These are phyloP conservation scores for Xylariomycetidae sp. DNA, from an alignment of 2,329 filamentous ascomycete genomes.

Conservation along the genomic window DNA sequence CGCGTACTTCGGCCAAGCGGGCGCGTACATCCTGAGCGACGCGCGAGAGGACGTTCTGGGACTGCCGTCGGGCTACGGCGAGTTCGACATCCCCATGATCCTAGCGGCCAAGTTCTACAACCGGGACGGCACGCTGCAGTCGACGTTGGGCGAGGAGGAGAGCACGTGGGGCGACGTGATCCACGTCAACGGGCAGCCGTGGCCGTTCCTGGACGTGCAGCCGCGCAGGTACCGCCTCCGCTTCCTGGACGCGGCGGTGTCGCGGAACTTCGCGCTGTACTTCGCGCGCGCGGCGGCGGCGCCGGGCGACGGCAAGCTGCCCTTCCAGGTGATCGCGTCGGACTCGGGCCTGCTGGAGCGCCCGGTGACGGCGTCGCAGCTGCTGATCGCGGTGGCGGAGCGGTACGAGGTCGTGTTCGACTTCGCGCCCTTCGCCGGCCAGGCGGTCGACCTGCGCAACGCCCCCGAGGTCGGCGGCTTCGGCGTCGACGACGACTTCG, in stretches of 20 bases:
- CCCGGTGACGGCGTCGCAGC: conserved; percentile 35
- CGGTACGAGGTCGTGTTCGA: conserved; percentile 54
- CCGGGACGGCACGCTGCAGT: conserved; percentile 41
- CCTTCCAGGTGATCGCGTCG: conserved; percentile 48
- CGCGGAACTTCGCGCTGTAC: conserved; percentile 41
- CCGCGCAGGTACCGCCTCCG: conserved; percentile 55
- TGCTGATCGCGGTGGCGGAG: conserved; percentile 48
- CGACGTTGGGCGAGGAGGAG: conserved; percentile 35
- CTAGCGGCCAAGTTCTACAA: conserved; percentile 47
- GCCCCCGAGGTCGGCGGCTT: conserved; percentile 26
- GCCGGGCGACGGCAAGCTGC: conserved; percentile 26
- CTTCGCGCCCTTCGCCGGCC: conserved; percentile 41
- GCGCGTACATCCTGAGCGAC: conserved; percentile 49
- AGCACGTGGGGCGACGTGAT: conserved; percentile 52
- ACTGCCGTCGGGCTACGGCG: conserved; percentile 42
- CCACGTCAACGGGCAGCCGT: conserved; percentile 53
- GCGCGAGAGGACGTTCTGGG: conserved; percentile 39
- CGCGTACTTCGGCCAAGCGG: conserved; percentile 50
- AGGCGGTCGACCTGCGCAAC: conserved; percentile 38
- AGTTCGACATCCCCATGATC: conserved; percentile 48
- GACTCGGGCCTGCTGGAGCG: conserved; percentile 45
- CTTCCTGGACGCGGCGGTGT: conserved; percentile 44
- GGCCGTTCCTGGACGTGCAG: conserved; percentile 53
- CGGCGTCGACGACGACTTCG: conserved; percentile 41
- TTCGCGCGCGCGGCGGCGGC: conserved; percentile 30